Percentiles rank a stretch among this genome's conserved stretches.
Evolutionary conservation across 345 rosid genomes (phyloP).

Genomic region (Odontarrhena argentea): DNA sequence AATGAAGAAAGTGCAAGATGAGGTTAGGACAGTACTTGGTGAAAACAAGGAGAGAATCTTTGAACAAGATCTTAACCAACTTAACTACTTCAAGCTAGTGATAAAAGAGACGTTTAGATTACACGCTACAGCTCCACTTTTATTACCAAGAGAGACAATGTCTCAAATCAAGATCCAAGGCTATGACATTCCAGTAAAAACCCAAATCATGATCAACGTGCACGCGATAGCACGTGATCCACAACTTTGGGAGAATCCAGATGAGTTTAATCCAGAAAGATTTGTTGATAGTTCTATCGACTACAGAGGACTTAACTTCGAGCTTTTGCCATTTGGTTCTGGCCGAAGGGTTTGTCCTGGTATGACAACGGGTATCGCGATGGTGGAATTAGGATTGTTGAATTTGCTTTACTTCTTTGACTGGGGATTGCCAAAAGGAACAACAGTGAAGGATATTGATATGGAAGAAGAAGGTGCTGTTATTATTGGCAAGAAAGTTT

Average conservation of each 20-base stretch:
- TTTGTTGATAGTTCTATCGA: slow-evolving; percentile 45
- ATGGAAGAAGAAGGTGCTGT: slow-evolving; percentile 39
- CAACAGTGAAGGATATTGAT: slow-evolving; percentile 36
- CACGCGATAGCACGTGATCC: slow-evolving; percentile 57
- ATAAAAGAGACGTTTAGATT: slow-evolving; percentile 58
- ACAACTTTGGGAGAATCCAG: slow-evolving; percentile 44
- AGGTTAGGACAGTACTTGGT: slow-evolving; percentile 48
- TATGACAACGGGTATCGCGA: slow-evolving; percentile 43
- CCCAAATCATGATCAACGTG: slow-evolving; percentile 43
- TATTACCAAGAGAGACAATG: slow-evolving; percentile 55
- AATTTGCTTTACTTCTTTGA: slow-evolving; percentile 41
- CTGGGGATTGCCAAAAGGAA: slow-evolving; percentile 39
- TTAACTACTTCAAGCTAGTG: slow-evolving; percentile 51
- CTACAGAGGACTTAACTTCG: slow-evolving; percentile 50
- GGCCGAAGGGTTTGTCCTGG: slow-evolving; percentile 40
- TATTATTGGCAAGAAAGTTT: slow-evolving; percentile 34
- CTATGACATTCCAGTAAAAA: slow-evolving; percentile 45
- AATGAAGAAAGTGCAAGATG: slow-evolving; percentile 65
- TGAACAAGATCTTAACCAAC: slow-evolving; percentile 43
- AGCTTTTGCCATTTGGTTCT: slow-evolving; percentile 45
- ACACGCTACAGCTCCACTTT: slow-evolving; percentile 57
- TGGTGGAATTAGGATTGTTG: slow-evolving; percentile 36
- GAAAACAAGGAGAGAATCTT: slow-evolving; percentile 34
- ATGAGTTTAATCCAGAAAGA: slow-evolving; percentile 53
- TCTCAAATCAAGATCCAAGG: slow-evolving; percentile 45